A percentile compares a stretch with the other conserved stretches of the same genome.
These are phyloP conservation scores for Vitis amurensis DNA, from an alignment of 164 flowering plant species.

Conservation along the genomic window DNA sequence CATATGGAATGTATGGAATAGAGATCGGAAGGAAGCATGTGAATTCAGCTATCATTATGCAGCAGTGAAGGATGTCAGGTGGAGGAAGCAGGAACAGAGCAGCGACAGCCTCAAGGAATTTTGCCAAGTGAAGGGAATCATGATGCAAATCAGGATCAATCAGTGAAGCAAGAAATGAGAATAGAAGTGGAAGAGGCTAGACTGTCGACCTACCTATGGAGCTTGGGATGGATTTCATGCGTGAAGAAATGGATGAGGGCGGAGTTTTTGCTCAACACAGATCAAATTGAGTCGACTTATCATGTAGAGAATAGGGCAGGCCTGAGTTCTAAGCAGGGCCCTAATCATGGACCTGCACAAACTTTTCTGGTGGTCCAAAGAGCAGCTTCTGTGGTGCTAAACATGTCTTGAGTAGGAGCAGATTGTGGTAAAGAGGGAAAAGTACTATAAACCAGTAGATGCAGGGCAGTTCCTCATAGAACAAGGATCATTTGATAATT, in stretches of 20 bases:
- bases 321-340: too few species aligned
- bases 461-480: constrained; percentile 29
- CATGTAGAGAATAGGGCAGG: constrained; percentile 65
- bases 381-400: too few species aligned
- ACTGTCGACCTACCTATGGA: constrained; percentile 40
- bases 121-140: constrained; percentile 39
- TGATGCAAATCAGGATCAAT: constrained; percentile 31
- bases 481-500: constrained; percentile 33
- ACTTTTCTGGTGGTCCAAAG: too few species aligned
- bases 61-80: constrained; percentile 82
- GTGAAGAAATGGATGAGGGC: constrained; percentile 72
- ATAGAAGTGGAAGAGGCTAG: constrained; percentile 50
- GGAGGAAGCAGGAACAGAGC: constrained; percentile 61
- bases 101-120: constrained; percentile 36
- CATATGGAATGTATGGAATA: constrained; percentile 92
- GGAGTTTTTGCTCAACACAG: constrained; percentile 36
- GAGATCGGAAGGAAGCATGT: constrained; percentile 54
- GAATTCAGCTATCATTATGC: constrained; percentile 58
- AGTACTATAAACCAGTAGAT: constrained; percentile 49
- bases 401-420: constrained; percentile 68
- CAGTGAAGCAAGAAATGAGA: constrained; percentile 60
- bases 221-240: constrained; percentile 63
- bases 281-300: constrained; percentile 68
- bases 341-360: too few species aligned
- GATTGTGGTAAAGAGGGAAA: constrained; percentile 91